Percentiles rank a stretch among this genome's conserved stretches.
Conservation (phyloP, 148 eudicot genomes). For the Silene latifolia region DNA sequence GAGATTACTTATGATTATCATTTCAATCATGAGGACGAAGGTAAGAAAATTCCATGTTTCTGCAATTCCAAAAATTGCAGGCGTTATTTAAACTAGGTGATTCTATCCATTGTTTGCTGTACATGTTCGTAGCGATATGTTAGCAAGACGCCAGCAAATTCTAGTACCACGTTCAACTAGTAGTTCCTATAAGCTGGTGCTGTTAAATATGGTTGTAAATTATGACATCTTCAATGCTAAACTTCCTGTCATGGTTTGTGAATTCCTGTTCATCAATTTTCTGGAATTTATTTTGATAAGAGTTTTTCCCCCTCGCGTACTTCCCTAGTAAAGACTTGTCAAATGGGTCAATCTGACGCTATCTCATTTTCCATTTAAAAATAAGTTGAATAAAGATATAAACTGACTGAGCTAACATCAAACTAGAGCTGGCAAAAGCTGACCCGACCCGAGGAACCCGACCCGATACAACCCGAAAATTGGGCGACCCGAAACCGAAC, state of each 20-base stretch:
- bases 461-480: too few species aligned
- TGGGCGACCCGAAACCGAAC: too few species aligned
- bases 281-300: too few species aligned
- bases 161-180: not conserved
- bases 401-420: too few species aligned
- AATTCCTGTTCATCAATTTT: too few species aligned
- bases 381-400: too few species aligned
- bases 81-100: slow-evolving; percentile 51
- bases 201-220: slow-evolving; percentile 17
- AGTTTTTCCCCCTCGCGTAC: too few species aligned
- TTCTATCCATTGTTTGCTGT: not conserved
- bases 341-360: too few species aligned
- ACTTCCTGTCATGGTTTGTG: slow-evolving; percentile 1
- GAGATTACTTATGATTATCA: slow-evolving; percentile 82
- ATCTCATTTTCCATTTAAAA: too few species aligned
- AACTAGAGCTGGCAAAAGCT: too few species aligned
- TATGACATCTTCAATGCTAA: not conserved
- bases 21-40: slow-evolving; percentile 77
- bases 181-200: slow-evolving; percentile 6
- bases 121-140: not conserved
- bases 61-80: slow-evolving; percentile 68
- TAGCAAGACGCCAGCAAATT: not conserved
- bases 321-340: too few species aligned
- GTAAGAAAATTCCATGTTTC: slow-evolving; percentile 65
- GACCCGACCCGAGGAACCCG: too few species aligned